Evolutionary conservation across 257 asterid genomes (phyloP), one percentile per base, ranked within the genome.

Genomic region (Ilex aquifolium): DNA sequence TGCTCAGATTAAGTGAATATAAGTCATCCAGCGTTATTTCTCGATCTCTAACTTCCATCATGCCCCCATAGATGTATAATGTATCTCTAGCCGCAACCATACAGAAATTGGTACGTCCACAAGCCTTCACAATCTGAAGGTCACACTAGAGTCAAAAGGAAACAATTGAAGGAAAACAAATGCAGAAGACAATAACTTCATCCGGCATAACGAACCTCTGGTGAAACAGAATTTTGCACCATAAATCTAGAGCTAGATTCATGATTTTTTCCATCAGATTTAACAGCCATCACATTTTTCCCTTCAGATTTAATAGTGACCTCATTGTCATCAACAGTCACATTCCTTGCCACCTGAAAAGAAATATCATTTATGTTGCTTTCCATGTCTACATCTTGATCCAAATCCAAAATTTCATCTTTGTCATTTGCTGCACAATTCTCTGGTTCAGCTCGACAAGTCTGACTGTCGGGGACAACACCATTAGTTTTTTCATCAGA

Each of bases 1-100:
- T 93, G 82, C 88, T 87, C 64, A 93, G 97, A 78, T 90, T 90
- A 56, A 93, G 95, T 15, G 85, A 75, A 71, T 90, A 84, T 13
- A 93, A 77, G 82, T 93, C 99, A 65, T 93, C 97, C 40, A 93
- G 95, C 8, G 99, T 87, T 52, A 90, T 80, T 79, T 93, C 99
- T 75, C 40, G 88, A 77, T 93, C 99, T 77, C 85, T 87, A 71
- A 80, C 48, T 80, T 93, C 99, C 97, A 90, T 85, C 96, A 87
- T 85, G 70, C 99, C 99, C 21, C 99, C 99, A 50, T 82, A 93
- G 59, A 93, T 73, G 73, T 93, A 93, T 61, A 90, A 69, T 40
- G 87, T 85, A 77, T 93, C 99, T 80, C 87, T 84, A 49, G 91
- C 96, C 53, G 87, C 95, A 48, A 74, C 96, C 86, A 82, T 82